These are phyloP conservation scores for Zychaea mexicana DNA, from an alignment of 371 early-diverging fungal species.

Conservation along the genomic window DNA sequence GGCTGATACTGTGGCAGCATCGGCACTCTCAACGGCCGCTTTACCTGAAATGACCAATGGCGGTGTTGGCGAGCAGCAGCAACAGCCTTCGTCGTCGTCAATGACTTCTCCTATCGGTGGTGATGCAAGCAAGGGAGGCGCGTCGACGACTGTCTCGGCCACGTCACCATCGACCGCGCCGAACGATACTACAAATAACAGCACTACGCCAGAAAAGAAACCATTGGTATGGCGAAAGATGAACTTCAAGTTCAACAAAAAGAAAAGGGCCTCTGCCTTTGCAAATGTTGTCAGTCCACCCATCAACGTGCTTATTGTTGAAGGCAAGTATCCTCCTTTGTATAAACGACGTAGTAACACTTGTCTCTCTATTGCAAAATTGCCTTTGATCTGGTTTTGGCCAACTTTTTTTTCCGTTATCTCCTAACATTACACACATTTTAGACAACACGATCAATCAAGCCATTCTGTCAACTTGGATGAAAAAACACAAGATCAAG, in stretches of 20 bases:
- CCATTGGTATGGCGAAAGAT: conserved; percentile 10
- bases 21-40: not conserved
- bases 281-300: conserved; percentile 58
- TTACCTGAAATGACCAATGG: not conserved
- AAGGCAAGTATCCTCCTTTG: conserved; percentile 52
- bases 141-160: not conserved
- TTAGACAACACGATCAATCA: conserved; percentile 81
- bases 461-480: conserved; percentile 72
- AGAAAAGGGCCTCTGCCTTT: conserved; percentile 29
- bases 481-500: conserved; percentile 73
- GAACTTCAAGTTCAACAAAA: conserved; percentile 38
- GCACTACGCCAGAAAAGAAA: not conserved
- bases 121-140: not conserved
- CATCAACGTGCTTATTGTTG: conserved; percentile 80
- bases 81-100: not conserved
- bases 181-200: not conserved
- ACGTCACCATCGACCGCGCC: not conserved
- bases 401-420: not conserved
- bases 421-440: not conserved
- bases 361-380: too few relatives aligned
- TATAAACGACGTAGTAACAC: not conserved
- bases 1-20: not conserved
- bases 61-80: too few relatives aligned
- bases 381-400: too few relatives aligned
- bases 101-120: too few relatives aligned